phyloP scores from a whole-genome alignment of 1,284 basidiomycete species.

The Fistulinella cinereoalba region DNA sequence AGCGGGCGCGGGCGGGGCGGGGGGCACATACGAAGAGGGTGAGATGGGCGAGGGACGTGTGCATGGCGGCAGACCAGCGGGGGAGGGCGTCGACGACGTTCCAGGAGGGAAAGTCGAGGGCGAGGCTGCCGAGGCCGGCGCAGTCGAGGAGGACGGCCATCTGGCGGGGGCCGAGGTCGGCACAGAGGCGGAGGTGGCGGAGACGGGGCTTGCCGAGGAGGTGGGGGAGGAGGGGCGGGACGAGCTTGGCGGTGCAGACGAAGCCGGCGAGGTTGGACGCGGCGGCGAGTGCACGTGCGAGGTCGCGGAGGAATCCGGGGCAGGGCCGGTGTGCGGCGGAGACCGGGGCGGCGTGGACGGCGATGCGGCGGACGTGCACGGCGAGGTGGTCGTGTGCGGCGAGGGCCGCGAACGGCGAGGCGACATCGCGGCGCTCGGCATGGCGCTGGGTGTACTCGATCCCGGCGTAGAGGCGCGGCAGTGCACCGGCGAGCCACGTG shows the following conservation, averaged over 20 bases:
- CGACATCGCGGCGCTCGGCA: constrained; percentile 47
- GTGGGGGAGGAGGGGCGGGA: constrained; percentile 47
- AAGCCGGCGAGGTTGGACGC: constrained; percentile 56
- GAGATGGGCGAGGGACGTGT: constrained; percentile 47
- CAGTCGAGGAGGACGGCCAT: constrained; percentile 43
- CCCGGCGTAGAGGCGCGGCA: constrained; percentile 57
- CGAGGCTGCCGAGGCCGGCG: constrained; percentile 41
- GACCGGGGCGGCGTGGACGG: constrained; percentile 49
- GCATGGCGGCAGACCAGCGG: constrained; percentile 45
- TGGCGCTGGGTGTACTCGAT: constrained; percentile 53
- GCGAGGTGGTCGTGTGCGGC: constrained; percentile 49
- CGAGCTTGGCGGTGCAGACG: constrained; percentile 44
- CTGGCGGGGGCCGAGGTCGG: constrained; percentile 49
- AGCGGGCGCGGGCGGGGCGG: neutral
- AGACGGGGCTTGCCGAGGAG: constrained; percentile 47
- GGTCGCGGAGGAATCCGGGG: constrained; percentile 52
- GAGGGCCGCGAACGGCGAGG: constrained; percentile 60
- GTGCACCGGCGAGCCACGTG: constrained; percentile 58
- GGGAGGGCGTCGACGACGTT: constrained; percentile 56
- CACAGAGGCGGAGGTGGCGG: constrained; percentile 46
- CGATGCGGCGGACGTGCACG: constrained; percentile 58
- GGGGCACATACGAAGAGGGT: constrained; percentile 51
- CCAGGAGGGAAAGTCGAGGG: constrained; percentile 60
- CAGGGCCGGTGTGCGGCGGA: constrained; percentile 24
- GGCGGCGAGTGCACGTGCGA: constrained; percentile 43